A percentile compares a stretch with the other conserved stretches of the same genome.
Conservation (phyloP, 106 monocot species). For the Gastrodia elata region DNA sequence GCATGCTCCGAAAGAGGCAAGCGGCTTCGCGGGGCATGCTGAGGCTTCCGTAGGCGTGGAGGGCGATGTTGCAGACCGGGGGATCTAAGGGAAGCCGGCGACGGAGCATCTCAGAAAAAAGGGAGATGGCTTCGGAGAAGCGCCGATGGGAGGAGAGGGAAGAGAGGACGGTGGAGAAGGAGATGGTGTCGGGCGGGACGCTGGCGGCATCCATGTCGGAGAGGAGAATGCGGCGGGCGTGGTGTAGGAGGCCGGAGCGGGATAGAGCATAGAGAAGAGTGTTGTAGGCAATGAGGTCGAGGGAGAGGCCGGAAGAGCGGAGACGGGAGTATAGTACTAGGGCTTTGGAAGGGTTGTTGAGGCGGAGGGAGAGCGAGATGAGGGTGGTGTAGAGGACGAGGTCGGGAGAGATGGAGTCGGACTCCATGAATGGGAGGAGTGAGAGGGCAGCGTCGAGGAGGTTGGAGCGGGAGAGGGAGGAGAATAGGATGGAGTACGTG, state of each 20-base stretch:
- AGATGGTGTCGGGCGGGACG: conserved; percentile 49
- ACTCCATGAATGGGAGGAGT: conserved; percentile 65
- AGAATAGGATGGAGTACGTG: conserved; percentile 86
- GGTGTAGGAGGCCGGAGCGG: conserved; percentile 58
- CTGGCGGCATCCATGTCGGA: conserved; percentile 41
- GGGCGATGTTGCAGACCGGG: conserved; percentile 68
- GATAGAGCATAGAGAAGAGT: conserved; percentile 45
- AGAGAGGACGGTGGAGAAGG: conserved; percentile 71
- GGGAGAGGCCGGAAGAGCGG: conserved; percentile 25
- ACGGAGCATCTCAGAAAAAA: conserved; percentile 66
- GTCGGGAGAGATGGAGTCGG: conserved; percentile 43
- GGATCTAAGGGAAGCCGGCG: conserved; percentile 41
- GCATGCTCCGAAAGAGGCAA: conserved; percentile 90
- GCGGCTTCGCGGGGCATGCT: conserved; percentile 91
- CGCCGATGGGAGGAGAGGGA: conserved; percentile 38
- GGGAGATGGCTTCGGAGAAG: conserved; percentile 59
- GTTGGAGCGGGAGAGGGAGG: conserved; percentile 53
- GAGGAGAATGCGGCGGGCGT: conserved; percentile 55
- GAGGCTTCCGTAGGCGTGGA: conserved; percentile 78
- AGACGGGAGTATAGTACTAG: conserved; percentile 66
- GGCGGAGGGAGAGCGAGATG: conserved; percentile 51
- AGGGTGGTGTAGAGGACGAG: conserved; percentile 66
- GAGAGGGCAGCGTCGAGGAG: conserved; percentile 61
- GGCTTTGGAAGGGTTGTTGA: conserved; percentile 69
- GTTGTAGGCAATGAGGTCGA: conserved; percentile 73